Percentiles rank a stretch among this genome's conserved stretches.
Conservation (phyloP, 1,139 yeast genomes). For the Scheffersomyces titani region DNA sequence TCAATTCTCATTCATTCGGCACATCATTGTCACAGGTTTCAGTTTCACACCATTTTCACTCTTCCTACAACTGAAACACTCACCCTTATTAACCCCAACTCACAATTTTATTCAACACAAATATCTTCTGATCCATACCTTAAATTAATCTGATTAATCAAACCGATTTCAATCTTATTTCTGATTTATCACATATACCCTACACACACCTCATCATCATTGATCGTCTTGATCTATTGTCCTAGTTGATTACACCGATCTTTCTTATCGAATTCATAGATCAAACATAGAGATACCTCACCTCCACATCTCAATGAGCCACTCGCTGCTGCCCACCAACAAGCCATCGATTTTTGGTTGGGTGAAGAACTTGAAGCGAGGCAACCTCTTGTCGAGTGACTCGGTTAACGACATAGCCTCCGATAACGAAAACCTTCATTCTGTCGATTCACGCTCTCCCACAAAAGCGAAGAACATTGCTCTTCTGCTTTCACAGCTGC, state of each 20-base stretch:
- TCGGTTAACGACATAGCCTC: constrained; percentile 41
- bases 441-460: constrained; percentile 27
- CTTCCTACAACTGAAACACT: not conserved
- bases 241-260: not conserved
- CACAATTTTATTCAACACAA: not conserved
- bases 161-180: not conserved
- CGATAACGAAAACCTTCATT: constrained; percentile 25
- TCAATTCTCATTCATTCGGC: not conserved
- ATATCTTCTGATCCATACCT: not conserved
- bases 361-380: constrained; percentile 48
- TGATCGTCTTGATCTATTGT: not conserved
- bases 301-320: constrained; percentile 29
- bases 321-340: constrained; percentile 43
- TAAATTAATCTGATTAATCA: not conserved
- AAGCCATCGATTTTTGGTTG: constrained; percentile 48
- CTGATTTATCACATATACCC: not conserved
- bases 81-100: not conserved
- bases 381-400: constrained; percentile 40
- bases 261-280: not conserved
- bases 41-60: not conserved
- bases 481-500: constrained; percentile 1
- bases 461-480: constrained; percentile 17
- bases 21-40: not conserved
- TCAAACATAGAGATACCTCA: not conserved
- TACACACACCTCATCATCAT: too few species aligned